These are phyloP conservation scores for Porpolomopsis calyptriformis DNA, from an alignment of 768 basidiomycete genomes.

Conservation along the genomic window DNA sequence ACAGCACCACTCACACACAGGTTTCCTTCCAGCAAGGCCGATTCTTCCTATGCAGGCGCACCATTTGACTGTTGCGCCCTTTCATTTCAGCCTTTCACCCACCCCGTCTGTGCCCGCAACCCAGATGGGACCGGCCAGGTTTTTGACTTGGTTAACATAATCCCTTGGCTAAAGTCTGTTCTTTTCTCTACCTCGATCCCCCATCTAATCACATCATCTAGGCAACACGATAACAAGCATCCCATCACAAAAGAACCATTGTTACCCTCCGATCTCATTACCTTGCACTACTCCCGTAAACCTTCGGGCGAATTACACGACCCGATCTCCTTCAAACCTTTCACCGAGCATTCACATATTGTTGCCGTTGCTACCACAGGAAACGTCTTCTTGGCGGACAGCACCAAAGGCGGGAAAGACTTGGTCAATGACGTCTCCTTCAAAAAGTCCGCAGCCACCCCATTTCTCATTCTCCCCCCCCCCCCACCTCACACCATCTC, in stretches of 20 bases:
- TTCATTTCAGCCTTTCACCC: constrained; percentile 79
- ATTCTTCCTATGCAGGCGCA: constrained; percentile 55
- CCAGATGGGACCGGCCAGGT: constrained; percentile 69
- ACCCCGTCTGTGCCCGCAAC: constrained; percentile 83
- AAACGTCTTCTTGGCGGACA: constrained; percentile 89
- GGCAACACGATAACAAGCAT: constrained; percentile 73
- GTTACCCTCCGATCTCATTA: constrained; percentile 62
- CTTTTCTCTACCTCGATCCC: background rate
- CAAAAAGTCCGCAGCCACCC: constrained; percentile 48
- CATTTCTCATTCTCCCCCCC: background rate
- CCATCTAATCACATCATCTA: constrained; percentile 20
- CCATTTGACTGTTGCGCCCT: constrained; percentile 90
- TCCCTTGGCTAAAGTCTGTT: constrained; percentile 82
- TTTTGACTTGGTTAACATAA: constrained; percentile 85
- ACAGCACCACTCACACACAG: constrained; percentile 11
- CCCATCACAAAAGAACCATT: constrained; percentile 68
- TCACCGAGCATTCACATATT: constrained; percentile 93
- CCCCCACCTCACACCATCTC: constrained; percentile 5
- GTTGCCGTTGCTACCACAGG: constrained; percentile 83
- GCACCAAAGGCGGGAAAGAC: constrained; percentile 76
- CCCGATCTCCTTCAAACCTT: constrained; percentile 95
- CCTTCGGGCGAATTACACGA: constrained; percentile 83
- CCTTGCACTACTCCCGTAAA: constrained; percentile 76
- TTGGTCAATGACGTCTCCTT: constrained; percentile 78
- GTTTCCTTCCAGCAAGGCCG: constrained; percentile 42